phyloP scores from a whole-genome alignment of 352 stramenopile species.

The Nothophytophthora sp. region DNA sequence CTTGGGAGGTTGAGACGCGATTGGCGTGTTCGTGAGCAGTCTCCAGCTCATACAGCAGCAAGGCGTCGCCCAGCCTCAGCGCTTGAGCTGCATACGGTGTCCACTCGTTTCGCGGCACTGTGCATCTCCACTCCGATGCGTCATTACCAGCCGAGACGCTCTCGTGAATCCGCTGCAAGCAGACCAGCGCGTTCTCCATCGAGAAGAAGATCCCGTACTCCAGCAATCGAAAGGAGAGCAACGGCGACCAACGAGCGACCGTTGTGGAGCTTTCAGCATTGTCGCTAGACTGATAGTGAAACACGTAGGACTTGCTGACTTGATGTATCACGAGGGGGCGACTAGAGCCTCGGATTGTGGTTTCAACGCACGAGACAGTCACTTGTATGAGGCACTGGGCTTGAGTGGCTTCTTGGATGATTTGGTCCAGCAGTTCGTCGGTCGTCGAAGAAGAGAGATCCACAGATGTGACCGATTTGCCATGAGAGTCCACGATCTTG shows the following conservation, averaged over 20 bases:
- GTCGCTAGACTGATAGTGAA: conserved; percentile 31
- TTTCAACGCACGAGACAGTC: conserved; percentile 9
- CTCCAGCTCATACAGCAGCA: conserved; percentile 31
- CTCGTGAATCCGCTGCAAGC: conserved; percentile 2
- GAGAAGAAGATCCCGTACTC: conserved; percentile 39
- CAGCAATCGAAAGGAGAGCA: conserved; percentile 22
- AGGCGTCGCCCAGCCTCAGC: conserved; percentile 9
- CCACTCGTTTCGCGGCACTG: conserved; percentile 17
- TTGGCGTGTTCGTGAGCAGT: not conserved
- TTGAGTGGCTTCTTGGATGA: conserved; percentile 8
- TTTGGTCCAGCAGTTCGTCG: conserved; percentile 7
- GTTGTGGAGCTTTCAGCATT: not conserved
- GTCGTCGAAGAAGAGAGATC: conserved; percentile 5
- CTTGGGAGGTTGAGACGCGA: too few species aligned
- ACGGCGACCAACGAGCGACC: conserved; percentile 12
- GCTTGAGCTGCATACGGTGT: conserved; percentile 27
- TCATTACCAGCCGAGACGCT: not conserved
- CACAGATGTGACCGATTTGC: conserved; percentile 1
- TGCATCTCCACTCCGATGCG: too few species aligned
- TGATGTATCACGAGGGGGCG: conserved; percentile 4
- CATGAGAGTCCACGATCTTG: conserved; percentile 4
- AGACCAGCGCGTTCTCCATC: conserved; percentile 21
- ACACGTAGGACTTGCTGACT: conserved; percentile 40
- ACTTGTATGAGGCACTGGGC: conserved; percentile 7
- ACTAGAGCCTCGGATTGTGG: not conserved